Percentiles rank a stretch among this genome's conserved stretches.
phyloP scores from a whole-genome alignment of 352 stramenopile genomes.

The Phytophthora brassicae region DNA sequence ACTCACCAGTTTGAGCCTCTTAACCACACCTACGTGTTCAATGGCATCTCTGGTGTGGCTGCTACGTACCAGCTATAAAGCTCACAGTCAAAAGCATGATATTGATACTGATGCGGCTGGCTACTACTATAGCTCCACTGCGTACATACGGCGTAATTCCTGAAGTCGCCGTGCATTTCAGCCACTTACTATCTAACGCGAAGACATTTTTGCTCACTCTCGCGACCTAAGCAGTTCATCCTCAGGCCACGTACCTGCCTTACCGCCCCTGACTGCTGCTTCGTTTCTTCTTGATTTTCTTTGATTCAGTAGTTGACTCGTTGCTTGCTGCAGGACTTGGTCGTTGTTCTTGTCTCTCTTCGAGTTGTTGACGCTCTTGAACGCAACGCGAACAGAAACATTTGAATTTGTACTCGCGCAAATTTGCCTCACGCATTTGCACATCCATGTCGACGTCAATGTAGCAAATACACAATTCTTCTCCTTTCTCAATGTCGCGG shows the following conservation, averaged over 20 bases:
- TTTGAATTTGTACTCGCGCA: slow-evolving; percentile 83
- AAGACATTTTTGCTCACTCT: slow-evolving; percentile 5
- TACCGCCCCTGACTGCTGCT: slow-evolving; percentile 5
- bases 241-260: slow-evolving; percentile 10
- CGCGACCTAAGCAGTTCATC: neutral
- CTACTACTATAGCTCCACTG: neutral
- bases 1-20: slow-evolving; percentile 97
- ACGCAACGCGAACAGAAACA: slow-evolving; percentile 70
- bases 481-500: slow-evolving; percentile 71
- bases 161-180: neutral
- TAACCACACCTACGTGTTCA: slow-evolving; percentile 98
- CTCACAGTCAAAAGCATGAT: slow-evolving; percentile 11
- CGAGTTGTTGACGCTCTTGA: slow-evolving; percentile 39
- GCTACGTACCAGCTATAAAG: slow-evolving; percentile 76
- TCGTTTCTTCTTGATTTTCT: slow-evolving; percentile 18
- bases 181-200: slow-evolving; percentile 19
- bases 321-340: neutral
- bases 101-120: slow-evolving; percentile 16
- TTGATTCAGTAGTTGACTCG: neutral
- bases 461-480: slow-evolving; percentile 96
- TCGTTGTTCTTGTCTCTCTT: slow-evolving; percentile 8
- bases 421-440: slow-evolving; percentile 56
- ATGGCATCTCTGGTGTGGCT: slow-evolving; percentile 91
- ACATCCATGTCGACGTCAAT: slow-evolving; percentile 88
- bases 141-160: neutral